Evolutionary conservation across 257 asterid genomes (phyloP).

Genomic region (Nicotiana tomentosiformis): DNA sequence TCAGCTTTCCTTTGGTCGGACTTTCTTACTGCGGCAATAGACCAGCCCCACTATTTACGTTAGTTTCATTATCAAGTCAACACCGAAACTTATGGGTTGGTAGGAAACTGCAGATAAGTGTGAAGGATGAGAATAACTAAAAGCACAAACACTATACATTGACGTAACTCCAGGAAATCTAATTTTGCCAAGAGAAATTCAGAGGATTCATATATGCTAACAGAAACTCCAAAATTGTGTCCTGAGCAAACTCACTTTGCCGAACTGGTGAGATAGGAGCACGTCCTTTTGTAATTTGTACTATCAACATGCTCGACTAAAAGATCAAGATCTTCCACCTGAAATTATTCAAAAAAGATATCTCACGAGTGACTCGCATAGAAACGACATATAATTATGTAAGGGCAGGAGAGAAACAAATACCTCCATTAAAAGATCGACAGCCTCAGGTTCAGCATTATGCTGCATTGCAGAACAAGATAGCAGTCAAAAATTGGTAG

Average conservation of each 20-base stretch:
- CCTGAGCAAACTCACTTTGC: slow-evolving; percentile 58
- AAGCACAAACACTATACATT: neutral
- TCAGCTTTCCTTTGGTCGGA: neutral
- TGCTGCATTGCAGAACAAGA: slow-evolving; percentile 51
- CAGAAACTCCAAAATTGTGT: neutral
- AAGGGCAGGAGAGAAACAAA: neutral
- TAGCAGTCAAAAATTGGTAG: neutral
- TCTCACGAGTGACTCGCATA: neutral
- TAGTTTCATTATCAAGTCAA: neutral
- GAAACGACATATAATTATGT: neutral
- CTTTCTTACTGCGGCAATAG: neutral
- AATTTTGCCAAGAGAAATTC: neutral
- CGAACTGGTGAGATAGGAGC: slow-evolving; percentile 77
- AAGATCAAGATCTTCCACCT: slow-evolving; percentile 94
- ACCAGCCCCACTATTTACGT: neutral
- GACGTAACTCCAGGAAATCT: neutral
- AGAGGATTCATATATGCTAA: neutral
- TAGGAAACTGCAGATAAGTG: neutral
- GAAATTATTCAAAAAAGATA: slow-evolving; percentile 4
- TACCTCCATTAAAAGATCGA: slow-evolving; percentile 85
- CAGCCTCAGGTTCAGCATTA: slow-evolving; percentile 91
- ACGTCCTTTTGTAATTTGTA: slow-evolving; percentile 69
- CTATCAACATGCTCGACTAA: slow-evolving; percentile 64
- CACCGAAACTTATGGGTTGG: neutral
- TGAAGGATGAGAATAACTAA: neutral